Evolutionary conservation across 495 filamentous ascomycete genomes (phyloP).

Genomic region (Tuber microsphaerosporum): DNA sequence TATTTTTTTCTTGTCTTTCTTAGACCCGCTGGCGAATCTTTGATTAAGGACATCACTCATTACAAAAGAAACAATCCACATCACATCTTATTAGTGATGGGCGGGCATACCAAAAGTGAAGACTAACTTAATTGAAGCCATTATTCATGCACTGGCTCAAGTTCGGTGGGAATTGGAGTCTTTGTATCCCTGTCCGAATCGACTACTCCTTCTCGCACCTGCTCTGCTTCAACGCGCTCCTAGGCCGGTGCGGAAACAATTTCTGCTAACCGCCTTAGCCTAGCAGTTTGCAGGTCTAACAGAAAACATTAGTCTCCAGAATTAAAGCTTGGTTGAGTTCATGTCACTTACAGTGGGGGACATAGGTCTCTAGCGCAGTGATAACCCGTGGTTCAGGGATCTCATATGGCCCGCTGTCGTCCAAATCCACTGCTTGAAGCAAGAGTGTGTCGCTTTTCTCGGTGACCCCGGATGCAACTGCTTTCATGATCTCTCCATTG

Average conservation of each 20-base stretch:
- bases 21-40: slow-evolving; percentile 21
- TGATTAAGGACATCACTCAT: slow-evolving; percentile 34
- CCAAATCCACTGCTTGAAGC: slow-evolving; percentile 92
- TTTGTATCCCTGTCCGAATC: slow-evolving; percentile 12
- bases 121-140: slow-evolving; percentile 6
- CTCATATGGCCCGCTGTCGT: slow-evolving; percentile 98
- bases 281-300: slow-evolving; percentile 79
- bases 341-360: slow-evolving; percentile 60
- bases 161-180: slow-evolving; percentile 12
- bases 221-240: slow-evolving; percentile 31
- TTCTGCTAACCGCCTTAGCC: slow-evolving; percentile 88
- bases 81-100: background rate
- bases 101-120: background rate
- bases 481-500: slow-evolving; percentile 99
- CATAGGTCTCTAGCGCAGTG: slow-evolving; percentile 94
- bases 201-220: slow-evolving; percentile 14
- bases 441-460: slow-evolving; percentile 97
- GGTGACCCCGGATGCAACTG: slow-evolving; percentile 90
- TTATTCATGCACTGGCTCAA: slow-evolving; percentile 36
- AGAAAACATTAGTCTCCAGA: slow-evolving; percentile 42
- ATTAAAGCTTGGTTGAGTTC: slow-evolving; percentile 31
- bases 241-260: slow-evolving; percentile 87
- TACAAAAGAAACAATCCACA: slow-evolving; percentile 20
- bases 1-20: slow-evolving; percentile 26
- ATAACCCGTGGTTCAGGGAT: slow-evolving; percentile 95